These are phyloP conservation scores for Talaromyces nanjingensis DNA, from an alignment of 495 filamentous ascomycete genomes.

Conservation along the genomic window DNA sequence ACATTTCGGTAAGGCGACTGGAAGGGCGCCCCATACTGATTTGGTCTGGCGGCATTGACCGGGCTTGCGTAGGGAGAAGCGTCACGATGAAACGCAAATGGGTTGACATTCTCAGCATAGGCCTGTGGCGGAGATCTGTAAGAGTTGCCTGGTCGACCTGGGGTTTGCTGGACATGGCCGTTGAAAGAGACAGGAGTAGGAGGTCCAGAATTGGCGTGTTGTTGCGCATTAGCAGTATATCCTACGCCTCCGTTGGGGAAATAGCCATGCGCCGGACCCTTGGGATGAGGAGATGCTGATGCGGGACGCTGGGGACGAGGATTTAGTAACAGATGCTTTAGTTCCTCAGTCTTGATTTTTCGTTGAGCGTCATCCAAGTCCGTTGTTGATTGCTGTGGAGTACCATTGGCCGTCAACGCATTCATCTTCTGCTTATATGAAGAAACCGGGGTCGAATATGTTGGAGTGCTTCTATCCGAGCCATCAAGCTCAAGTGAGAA, in stretches of 20 bases:
- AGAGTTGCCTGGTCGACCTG: background rate
- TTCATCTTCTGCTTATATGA: slow-evolving; percentile 61
- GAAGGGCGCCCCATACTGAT: background rate
- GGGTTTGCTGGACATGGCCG: background rate
- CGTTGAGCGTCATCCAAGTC: slow-evolving; percentile 32
- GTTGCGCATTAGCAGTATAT: slow-evolving; percentile 30
- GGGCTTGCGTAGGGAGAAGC: background rate
- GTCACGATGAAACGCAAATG: slow-evolving; percentile 4
- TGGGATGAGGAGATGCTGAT: slow-evolving; percentile 18
- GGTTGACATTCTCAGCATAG: background rate
- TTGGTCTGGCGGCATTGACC: background rate
- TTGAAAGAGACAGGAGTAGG: slow-evolving; percentile 17
- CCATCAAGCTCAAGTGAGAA: slow-evolving; percentile 64
- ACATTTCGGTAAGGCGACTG: background rate
- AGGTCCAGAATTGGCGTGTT: slow-evolving; percentile 32
- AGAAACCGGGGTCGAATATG: slow-evolving; percentile 60
- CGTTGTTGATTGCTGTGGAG: slow-evolving; percentile 15
- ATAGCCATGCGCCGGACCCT: slow-evolving; percentile 11
- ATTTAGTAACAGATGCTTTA: slow-evolving; percentile 43
- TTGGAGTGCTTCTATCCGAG: slow-evolving; percentile 31
- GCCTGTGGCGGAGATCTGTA: slow-evolving; percentile 3
- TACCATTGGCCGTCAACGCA: slow-evolving; percentile 37
- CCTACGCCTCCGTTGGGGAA: slow-evolving; percentile 12
- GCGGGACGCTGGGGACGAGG: slow-evolving; percentile 35
- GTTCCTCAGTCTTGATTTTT: slow-evolving; percentile 35